Percentiles rank a stretch among this genome's conserved stretches.
These are phyloP conservation scores for Jatropha curcas DNA, from an alignment of 345 rosid species.

Conservation along the genomic window DNA sequence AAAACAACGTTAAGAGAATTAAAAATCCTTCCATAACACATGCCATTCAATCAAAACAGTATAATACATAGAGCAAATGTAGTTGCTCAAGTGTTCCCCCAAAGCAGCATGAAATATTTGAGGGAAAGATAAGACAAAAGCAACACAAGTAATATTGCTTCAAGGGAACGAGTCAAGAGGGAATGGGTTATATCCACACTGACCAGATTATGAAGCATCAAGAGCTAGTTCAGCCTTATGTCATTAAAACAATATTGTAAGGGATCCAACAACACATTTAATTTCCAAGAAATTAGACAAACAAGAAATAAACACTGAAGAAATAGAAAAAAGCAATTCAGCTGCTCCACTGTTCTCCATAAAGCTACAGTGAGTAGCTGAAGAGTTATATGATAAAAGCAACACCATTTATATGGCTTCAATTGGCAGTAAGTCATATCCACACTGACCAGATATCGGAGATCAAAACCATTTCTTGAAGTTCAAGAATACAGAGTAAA, in stretches of 20 bases:
- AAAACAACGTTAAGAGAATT: too few relatives aligned
- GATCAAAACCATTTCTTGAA: too few relatives aligned
- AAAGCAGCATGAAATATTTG: neutral
- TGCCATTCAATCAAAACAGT: too few relatives aligned
- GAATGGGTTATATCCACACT: neutral
- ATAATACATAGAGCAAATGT: neutral
- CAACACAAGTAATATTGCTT: constrained; percentile 13
- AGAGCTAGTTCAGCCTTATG: neutral
- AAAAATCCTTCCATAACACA: neutral
- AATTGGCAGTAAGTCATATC: constrained; percentile 7
- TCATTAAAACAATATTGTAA: neutral
- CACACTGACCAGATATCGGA: constrained; percentile 10
- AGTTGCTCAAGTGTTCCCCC: constrained; percentile 1
- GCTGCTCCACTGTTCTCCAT: constrained; percentile 4
- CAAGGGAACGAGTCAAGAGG: constrained; percentile 13
- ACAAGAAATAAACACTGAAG: neutral
- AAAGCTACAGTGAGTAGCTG: neutral
- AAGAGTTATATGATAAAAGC: neutral
- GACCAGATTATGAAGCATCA: constrained; percentile 15
- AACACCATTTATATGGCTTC: neutral
- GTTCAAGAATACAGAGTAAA: too few relatives aligned
- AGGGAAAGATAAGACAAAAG: neutral
- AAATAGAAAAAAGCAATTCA: neutral
- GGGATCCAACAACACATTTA: neutral
- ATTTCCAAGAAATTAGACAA: neutral